Percentiles rank a stretch among this genome's conserved stretches.
Evolutionary conservation across 495 filamentous ascomycete genomes (phyloP).

Genomic region (Penicillium flavigenum): DNA sequence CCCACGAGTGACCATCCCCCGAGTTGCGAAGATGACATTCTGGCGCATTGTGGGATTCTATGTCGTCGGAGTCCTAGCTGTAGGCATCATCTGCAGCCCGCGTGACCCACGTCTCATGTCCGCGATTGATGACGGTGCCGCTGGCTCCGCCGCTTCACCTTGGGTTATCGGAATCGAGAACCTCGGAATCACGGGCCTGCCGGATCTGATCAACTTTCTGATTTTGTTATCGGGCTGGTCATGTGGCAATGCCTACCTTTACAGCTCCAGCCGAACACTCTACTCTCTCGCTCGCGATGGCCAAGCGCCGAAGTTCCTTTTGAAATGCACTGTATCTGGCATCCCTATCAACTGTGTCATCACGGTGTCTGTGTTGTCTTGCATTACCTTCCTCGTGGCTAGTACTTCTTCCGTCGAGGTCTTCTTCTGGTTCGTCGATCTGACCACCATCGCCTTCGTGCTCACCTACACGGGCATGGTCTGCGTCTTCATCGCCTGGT

Average conservation of each 20-base stretch:
- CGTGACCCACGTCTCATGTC: conserved; percentile 55
- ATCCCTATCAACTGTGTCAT: conserved; percentile 62
- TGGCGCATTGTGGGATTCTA: conserved; percentile 86
- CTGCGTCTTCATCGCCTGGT: conserved; percentile 57
- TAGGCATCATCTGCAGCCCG: conserved; percentile 50
- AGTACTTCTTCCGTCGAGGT: conserved; percentile 52
- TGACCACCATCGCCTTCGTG: conserved; percentile 51
- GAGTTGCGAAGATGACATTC: conserved; percentile 75
- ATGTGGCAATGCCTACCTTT: conserved; percentile 73
- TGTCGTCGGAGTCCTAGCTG: conserved; percentile 51
- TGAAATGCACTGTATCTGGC: conserved; percentile 41
- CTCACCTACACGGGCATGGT: conserved; percentile 58
- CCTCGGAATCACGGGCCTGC: conserved; percentile 61
- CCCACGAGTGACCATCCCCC: conserved; percentile 72
- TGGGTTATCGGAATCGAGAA: conserved; percentile 59
- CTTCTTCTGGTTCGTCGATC: conserved; percentile 58
- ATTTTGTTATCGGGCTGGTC: conserved; percentile 67
- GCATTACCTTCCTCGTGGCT: conserved; percentile 64
- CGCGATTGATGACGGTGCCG: conserved; percentile 41
- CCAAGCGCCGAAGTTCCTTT: conserved; percentile 56
- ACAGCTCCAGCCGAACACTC: conserved; percentile 69
- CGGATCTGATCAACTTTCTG: conserved; percentile 71
- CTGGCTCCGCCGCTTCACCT: conserved; percentile 48
- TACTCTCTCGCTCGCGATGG: conserved; percentile 70
- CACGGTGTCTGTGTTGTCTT: conserved; percentile 53